These are phyloP conservation scores for Arthrinium phaeospermum DNA, from an alignment of 2,329 filamentous ascomycete species.

Conservation along the genomic window DNA sequence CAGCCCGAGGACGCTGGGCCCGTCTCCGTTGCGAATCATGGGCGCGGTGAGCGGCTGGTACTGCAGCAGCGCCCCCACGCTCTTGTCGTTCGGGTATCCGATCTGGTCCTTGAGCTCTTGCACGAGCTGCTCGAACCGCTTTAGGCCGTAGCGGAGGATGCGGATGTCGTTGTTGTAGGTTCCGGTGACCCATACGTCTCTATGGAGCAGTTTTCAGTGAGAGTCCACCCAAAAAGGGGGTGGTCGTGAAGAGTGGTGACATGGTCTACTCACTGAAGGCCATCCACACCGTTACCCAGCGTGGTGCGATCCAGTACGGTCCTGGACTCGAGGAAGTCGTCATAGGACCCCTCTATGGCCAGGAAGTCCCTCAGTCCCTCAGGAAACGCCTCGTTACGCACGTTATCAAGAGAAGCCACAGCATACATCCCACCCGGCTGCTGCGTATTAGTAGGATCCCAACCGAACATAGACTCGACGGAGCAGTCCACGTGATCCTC, in stretches of 20 bases:
- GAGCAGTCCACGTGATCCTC: conserved; percentile 21
- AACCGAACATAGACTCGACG: neutral
- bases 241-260: neutral
- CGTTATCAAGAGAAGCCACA: neutral
- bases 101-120: neutral
- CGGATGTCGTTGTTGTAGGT: neutral
- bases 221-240: neutral
- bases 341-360: neutral
- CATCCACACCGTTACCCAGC: neutral
- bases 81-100: neutral
- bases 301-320: neutral
- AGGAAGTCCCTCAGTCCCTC: neutral
- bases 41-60: neutral
- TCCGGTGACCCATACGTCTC: neutral
- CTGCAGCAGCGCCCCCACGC: neutral
- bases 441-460: neutral
- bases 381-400: neutral
- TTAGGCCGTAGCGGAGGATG: neutral
- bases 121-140: neutral
- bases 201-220: neutral
- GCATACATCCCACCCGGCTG: neutral
- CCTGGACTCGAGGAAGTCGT: neutral
- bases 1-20: neutral
- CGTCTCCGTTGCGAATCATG: neutral
- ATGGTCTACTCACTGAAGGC: neutral